These are phyloP conservation scores for Rehmannia glutinosa DNA, from an alignment of 257 asterid genomes.

Conservation along the genomic window DNA sequence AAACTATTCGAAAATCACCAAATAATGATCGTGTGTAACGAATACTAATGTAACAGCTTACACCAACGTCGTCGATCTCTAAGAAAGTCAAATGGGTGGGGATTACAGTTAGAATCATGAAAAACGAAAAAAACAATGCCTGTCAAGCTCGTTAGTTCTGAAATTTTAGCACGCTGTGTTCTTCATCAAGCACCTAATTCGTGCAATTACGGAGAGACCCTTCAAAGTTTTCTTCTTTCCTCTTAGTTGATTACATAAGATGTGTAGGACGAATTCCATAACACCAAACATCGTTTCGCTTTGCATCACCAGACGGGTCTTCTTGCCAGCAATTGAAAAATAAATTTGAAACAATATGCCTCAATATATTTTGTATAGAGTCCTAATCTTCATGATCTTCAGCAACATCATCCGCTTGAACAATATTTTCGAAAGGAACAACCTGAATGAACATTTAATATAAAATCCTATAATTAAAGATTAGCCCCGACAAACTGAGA, in stretches of 20 bases:
- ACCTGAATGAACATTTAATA: conserved; percentile 26
- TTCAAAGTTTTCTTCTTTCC: neutral
- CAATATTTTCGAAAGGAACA: conserved; percentile 28
- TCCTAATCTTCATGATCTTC: conserved; percentile 2
- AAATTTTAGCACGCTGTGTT: neutral
- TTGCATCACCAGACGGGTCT: no score
- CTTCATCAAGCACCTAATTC: neutral
- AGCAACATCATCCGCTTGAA: conserved; percentile 17
- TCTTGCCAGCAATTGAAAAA: neutral
- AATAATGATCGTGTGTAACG: no score
- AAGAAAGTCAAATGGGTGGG: no score
- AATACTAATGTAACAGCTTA: no score
- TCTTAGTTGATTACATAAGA: no score
- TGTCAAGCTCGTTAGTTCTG: neutral
- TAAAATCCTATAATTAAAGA: neutral
- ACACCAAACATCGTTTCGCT: no score
- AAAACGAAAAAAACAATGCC: neutral
- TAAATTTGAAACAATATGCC: neutral
- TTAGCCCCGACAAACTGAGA: no score
- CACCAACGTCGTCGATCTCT: no score
- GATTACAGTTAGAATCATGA: neutral
- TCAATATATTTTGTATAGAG: neutral
- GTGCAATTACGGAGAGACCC: neutral
- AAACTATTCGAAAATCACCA: no score
- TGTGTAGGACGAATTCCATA: no score